These are phyloP conservation scores for Corymbia citriodora DNA, from an alignment of 441 rosid genomes.

Conservation along the genomic window DNA sequence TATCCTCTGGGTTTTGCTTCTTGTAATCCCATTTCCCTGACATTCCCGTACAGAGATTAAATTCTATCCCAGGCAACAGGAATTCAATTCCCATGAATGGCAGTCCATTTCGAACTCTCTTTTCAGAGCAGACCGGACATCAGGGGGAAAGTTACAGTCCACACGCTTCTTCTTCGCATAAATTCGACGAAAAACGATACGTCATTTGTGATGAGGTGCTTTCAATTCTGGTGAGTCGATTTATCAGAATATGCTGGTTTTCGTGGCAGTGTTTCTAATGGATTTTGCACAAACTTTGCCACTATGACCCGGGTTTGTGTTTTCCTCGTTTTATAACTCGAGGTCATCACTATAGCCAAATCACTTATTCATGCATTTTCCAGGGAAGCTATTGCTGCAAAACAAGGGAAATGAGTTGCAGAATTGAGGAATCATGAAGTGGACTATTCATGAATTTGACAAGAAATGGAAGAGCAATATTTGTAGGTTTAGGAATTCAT, in stretches of 20 bases:
- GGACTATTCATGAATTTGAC: neutral
- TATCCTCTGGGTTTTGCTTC: neutral
- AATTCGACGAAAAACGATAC: neutral
- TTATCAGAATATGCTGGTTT: neutral
- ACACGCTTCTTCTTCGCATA: neutral
- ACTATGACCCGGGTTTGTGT: neutral
- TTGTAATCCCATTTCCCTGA: neutral
- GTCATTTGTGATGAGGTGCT: neutral
- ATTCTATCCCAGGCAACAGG: neutral
- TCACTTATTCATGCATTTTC: neutral
- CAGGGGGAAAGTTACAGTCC: neutral
- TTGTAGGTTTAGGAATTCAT: neutral
- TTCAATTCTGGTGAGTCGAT: rapidly evolving
- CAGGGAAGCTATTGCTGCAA: neutral
- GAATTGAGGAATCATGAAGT: neutral
- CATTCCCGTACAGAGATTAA: neutral
- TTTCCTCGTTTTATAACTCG: neutral
- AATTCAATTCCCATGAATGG: neutral
- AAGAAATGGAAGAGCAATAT: neutral
- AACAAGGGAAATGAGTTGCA: neutral
- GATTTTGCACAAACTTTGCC: neutral
- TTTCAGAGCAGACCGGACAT: neutral
- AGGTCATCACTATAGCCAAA: neutral
- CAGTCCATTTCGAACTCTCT: neutral
- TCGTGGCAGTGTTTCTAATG: neutral